phyloP scores from a whole-genome alignment of 768 basidiomycete species.

The Kwoniella heveanensis region DNA sequence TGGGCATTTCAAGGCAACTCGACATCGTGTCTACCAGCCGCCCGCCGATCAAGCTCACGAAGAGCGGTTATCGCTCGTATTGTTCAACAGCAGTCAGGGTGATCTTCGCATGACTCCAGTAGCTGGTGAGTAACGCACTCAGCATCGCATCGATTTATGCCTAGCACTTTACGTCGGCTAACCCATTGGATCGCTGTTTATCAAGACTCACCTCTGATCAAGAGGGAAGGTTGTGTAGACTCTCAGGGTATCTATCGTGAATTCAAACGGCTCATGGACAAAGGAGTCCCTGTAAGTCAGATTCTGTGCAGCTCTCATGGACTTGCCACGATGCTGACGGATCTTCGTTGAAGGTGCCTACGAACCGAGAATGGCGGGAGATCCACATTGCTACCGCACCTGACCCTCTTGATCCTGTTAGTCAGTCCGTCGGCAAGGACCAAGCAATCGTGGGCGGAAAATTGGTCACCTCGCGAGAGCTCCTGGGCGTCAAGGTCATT shows the following conservation, averaged over 20 bases:
- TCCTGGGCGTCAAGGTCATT: constrained; percentile 45
- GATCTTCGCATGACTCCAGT: constrained; percentile 34
- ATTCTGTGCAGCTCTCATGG: no score
- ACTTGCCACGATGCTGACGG: no score
- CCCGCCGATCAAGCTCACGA: constrained; percentile 28
- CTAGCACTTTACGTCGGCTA: no score
- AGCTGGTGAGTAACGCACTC: constrained; percentile 23
- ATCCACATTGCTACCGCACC: constrained; percentile 45
- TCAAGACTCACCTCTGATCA: constrained; percentile 43
- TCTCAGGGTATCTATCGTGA: constrained; percentile 45
- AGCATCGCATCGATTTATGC: no score
- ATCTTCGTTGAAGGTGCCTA: constrained; percentile 25
- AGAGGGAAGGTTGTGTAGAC: constrained; percentile 48
- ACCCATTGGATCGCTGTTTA: not conserved
- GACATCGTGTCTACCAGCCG: constrained; percentile 32
- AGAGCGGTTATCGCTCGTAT: constrained; percentile 34
- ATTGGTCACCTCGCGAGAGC: constrained; percentile 39
- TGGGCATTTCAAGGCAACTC: constrained; percentile 41
- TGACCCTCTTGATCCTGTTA: constrained; percentile 36
- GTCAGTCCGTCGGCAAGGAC: constrained; percentile 36
- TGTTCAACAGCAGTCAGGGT: constrained; percentile 26
- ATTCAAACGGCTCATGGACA: constrained; percentile 17
- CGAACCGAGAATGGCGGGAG: constrained; percentile 49
- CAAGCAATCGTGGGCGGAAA: constrained; percentile 39
- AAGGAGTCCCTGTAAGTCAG: no score